These are phyloP conservation scores for Rhexocercosporidium sp. DNA, from an alignment of 2,329 filamentous ascomycete genomes.

Conservation along the genomic window DNA sequence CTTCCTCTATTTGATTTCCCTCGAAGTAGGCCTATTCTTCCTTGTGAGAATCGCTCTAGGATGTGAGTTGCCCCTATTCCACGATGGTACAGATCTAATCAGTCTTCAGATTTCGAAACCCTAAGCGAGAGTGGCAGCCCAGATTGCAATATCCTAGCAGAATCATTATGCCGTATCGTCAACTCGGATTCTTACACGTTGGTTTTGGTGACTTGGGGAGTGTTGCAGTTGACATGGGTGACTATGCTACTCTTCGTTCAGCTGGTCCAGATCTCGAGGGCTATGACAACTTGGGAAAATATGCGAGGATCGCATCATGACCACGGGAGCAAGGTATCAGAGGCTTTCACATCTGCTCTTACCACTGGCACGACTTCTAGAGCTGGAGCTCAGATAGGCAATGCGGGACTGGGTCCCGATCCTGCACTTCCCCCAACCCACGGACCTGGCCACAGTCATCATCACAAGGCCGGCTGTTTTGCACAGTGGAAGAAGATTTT, in stretches of 20 bases:
- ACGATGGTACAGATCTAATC: constrained; percentile 37
- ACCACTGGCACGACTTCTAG: constrained; percentile 69
- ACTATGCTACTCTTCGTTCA: constrained; percentile 97
- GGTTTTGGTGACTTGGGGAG: constrained; percentile 77
- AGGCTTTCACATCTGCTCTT: constrained; percentile 74
- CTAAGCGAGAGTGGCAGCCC: constrained; percentile 58
- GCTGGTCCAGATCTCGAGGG: constrained; percentile 87
- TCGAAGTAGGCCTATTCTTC: constrained; percentile 76
- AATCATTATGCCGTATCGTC: constrained; percentile 74
- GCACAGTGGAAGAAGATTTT: constrained; percentile 83
- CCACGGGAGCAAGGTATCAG: constrained; percentile 54
- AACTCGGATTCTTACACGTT: constrained; percentile 86
- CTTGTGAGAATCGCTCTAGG: constrained; percentile 75
- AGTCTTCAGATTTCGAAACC: constrained; percentile 61
- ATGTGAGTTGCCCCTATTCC: constrained; percentile 58
- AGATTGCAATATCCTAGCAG: constrained; percentile 77
- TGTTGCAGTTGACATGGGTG: constrained; percentile 90
- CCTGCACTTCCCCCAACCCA: constrained; percentile 52
- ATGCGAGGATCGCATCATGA: constrained; percentile 80
- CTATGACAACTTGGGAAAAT: constrained; percentile 95
- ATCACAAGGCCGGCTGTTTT: constrained; percentile 69
- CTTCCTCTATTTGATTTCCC: constrained; percentile 81
- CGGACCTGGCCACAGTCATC: constrained; percentile 53
- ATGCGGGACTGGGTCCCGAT: constrained; percentile 68
- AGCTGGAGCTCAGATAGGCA: constrained; percentile 73